Conservation (phyloP, 1,139 yeast species). For the Candida pseudoviswanathii region DNA sequence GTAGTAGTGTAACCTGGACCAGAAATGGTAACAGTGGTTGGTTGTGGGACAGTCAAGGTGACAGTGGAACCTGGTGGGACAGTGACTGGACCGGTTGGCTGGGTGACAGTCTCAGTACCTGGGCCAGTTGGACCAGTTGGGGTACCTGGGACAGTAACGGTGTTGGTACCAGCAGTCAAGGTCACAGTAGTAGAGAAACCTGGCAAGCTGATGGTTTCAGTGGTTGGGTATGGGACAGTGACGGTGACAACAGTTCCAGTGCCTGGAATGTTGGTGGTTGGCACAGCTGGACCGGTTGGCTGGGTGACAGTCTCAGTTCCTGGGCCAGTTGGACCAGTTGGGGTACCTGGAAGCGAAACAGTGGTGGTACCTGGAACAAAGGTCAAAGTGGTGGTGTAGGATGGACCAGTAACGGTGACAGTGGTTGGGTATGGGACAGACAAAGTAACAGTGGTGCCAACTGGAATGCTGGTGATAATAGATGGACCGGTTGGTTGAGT, state of each 20-base stretch:
- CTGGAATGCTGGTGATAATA: slow-evolving; percentile 1
- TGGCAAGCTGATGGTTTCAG: neutral
- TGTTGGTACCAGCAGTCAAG: slow-evolving; percentile 4
- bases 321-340: neutral
- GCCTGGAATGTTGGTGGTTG: neutral
- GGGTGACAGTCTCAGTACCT: slow-evolving; percentile 2
- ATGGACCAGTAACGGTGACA: slow-evolving; percentile 4
- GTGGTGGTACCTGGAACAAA: neutral
- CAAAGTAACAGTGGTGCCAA: slow-evolving; percentile 1
- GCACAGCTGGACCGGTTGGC: neutral
- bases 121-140: neutral
- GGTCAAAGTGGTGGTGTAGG: slow-evolving; percentile 1
- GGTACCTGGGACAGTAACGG: neutral
- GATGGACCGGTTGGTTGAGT: neutral
- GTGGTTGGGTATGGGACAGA: slow-evolving; percentile 2
- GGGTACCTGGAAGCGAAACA: neutral
- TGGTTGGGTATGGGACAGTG: slow-evolving; percentile 1
- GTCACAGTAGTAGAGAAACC: slow-evolving; percentile 1
- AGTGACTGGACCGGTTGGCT: neutral
- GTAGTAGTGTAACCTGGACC: slow-evolving; percentile 3
- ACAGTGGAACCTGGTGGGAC: neutral
- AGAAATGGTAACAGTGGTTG: neutral
- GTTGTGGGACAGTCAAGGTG: slow-evolving; percentile 1
- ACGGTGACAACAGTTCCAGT: slow-evolving; percentile 2
- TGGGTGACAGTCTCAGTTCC: neutral